These are phyloP conservation scores for Tuctoria greenei DNA, from an alignment of 176 grass and related monocot species.

Conservation along the genomic window DNA sequence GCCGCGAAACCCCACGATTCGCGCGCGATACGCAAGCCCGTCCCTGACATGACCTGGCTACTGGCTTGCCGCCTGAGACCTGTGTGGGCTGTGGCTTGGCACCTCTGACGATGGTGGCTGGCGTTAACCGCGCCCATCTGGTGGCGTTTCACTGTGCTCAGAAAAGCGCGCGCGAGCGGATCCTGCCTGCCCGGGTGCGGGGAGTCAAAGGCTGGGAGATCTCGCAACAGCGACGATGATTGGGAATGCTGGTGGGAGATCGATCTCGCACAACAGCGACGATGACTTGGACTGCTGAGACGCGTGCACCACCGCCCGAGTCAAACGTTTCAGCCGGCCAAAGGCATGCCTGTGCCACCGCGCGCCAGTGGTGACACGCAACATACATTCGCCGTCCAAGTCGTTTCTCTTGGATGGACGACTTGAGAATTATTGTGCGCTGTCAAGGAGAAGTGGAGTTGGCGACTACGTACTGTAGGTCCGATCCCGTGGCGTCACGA, in stretches of 20 bases:
- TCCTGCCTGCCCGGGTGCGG: not conserved
- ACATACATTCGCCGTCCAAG: not conserved
- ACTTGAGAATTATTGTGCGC: not conserved
- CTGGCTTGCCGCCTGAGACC: too few species aligned
- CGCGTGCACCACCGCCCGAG: not conserved
- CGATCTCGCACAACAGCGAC: not conserved
- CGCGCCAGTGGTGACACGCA: not conserved
- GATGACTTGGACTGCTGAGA: not conserved
- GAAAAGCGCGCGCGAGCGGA: not conserved
- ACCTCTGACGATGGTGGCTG: not conserved
- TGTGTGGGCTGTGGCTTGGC: too few species aligned
- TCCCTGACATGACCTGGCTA: constrained; percentile 7
- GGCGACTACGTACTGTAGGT: not conserved
- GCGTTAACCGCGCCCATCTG: not conserved
- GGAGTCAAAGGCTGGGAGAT: constrained; percentile 3
- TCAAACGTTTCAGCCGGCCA: not conserved
- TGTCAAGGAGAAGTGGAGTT: not conserved
- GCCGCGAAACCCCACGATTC: constrained; percentile 30
- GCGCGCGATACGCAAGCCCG: not conserved
- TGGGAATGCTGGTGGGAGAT: not conserved
- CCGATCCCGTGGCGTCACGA: too few species aligned
- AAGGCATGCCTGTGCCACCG: not conserved
- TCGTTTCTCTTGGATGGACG: not conserved
- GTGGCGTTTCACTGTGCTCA: not conserved
- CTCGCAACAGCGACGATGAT: not conserved